Base-by-base conservation (phyloP, 495 filamentous ascomycete genomes). In the Durotheca rogersii region DNA sequence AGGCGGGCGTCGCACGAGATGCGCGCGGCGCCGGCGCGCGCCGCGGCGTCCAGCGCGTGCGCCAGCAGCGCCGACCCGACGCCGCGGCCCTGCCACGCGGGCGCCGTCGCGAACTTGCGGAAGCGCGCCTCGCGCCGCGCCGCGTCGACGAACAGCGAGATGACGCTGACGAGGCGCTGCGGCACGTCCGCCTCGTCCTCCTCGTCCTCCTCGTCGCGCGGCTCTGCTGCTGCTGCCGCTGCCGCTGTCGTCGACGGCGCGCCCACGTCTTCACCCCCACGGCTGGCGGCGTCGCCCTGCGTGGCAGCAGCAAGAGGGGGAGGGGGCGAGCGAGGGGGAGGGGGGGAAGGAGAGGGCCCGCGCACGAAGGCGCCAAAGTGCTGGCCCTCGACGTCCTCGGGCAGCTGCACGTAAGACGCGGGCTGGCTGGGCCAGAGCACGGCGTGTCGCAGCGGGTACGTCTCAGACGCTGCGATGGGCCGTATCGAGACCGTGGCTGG, bases 361-460 rank as follows among this genome's bases (percentile, higher is more conserved):
- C n/a, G n/a, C n/a, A 43, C 23, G 18, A 53, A 59, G 18, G 56
- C 56, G 6, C 56, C 56, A 41, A 54, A 59, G 30, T 59, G 56
- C 23, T 51, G 45, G 49, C 56, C 49, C 35, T 10, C 35, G 36
- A 20, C 6, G 50, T 59, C 56, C 45, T 59, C 56, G 50, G 56
- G 50, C 44, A 59, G 50, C 50, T 54, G 56, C 50, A 51, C 50
- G 56, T 59, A 54, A 51, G 56, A 37, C 35, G 39, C n/a, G 25
- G 56, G 50, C 30, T 54, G 50, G 56, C 54, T 46, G 39, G 56
- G 56, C 56, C 56, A 59, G 41, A 59, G 56, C 35, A 59, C 56
- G 16, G 41, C 50, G 35, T 51, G 50, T 47, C 56, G 50, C 37
- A 59, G 23, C 35, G 45, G 44, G 32, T 59, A 54, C 9, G 56